A percentile compares a stretch with the other conserved stretches of the same genome.
phyloP scores from a whole-genome alignment of 1,284 basidiomycete genomes.

The Tilletia walkeri region DNA sequence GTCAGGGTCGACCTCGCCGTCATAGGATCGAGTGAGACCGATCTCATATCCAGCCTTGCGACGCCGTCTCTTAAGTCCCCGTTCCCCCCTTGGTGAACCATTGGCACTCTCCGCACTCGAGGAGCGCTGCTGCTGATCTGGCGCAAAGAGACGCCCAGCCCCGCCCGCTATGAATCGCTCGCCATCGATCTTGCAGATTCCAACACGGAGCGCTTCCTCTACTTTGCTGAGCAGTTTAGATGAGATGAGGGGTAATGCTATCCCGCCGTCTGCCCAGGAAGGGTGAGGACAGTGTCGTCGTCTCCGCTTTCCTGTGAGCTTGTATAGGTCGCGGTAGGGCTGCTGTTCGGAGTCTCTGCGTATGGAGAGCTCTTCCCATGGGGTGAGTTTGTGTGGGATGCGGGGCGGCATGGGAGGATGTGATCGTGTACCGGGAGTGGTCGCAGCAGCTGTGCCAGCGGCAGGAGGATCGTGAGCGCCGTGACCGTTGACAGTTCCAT shows the following conservation, averaged over 20 bases:
- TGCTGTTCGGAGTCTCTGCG: slow-evolving; percentile 2
- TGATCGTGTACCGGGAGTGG: neutral
- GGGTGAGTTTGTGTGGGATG: slow-evolving; percentile 13
- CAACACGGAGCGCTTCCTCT: neutral
- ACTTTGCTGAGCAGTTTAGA: neutral
- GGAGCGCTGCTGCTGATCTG: neutral
- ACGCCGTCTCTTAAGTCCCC: neutral
- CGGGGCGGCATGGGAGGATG: neutral
- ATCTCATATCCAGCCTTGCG: slow-evolving; percentile 3
- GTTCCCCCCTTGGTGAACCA: neutral
- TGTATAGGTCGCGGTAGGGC: slow-evolving; percentile 2
- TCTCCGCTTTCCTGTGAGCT: slow-evolving; percentile 11
- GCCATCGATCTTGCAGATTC: neutral
- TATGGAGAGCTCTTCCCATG: slow-evolving; percentile 12
- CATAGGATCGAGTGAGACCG: neutral
- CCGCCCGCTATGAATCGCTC: neutral
- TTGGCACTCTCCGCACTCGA: neutral
- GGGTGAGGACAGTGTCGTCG: neutral
- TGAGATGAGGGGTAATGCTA: neutral
- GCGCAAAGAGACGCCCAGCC: neutral
- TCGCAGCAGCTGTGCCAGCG: neutral
- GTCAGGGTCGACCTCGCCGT: neutral
- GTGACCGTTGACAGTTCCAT: too few relatives aligned
- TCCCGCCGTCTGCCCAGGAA: slow-evolving; percentile 8
- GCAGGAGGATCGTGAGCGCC: too few relatives aligned